Conservation (phyloP, 345 rosid species). For the Dovyalis caffra region DNA sequence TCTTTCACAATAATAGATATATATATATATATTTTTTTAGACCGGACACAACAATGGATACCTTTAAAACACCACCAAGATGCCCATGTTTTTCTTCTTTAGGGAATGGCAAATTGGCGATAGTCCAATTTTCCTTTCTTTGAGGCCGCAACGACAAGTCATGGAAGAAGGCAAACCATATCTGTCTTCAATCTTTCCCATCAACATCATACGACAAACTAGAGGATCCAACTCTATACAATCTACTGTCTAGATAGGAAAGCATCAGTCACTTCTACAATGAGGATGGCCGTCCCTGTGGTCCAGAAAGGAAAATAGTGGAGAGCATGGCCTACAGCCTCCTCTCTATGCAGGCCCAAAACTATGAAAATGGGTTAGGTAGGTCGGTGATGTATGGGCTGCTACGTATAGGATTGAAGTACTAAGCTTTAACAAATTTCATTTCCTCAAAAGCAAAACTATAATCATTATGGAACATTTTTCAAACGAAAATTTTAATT, state of each 20-base stretch:
- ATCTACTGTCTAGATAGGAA: background rate
- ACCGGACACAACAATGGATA: background rate
- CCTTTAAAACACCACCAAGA: background rate
- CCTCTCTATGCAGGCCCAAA: background rate
- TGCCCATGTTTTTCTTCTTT: background rate
- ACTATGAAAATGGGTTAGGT: background rate
- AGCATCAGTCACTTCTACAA: background rate
- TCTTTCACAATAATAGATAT: no score
- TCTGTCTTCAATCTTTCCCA: no score
- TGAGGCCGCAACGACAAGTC: background rate
- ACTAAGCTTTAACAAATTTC: background rate
- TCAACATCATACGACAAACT: background rate
- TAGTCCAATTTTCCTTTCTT: background rate
- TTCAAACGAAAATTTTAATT: no score
- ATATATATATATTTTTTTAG: no score
- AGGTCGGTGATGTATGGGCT: background rate
- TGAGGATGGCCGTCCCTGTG: background rate
- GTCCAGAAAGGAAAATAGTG: background rate
- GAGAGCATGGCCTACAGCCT: background rate
- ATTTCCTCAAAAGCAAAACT: background rate
- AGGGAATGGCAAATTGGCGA: background rate
- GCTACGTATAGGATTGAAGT: background rate
- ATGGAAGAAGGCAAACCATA: no score
- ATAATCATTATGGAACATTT: background rate
- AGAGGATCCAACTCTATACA: background rate